These are phyloP conservation scores for Ustilago esculenta DNA, from an alignment of 1,284 basidiomycete species.

Conservation along the genomic window DNA sequence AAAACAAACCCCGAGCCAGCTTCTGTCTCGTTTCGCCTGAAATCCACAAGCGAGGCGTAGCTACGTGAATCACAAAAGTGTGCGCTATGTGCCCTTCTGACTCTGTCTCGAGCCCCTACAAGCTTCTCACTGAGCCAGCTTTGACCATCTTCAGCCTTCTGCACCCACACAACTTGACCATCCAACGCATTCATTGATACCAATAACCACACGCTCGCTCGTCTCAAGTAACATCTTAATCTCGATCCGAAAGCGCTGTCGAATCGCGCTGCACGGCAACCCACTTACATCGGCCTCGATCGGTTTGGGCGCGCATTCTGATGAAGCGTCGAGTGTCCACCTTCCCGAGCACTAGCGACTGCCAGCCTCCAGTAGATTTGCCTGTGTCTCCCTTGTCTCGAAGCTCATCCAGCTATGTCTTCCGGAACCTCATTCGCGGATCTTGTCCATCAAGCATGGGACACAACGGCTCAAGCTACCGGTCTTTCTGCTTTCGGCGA, in stretches of 20 bases:
- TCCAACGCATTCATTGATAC: too few relatives aligned
- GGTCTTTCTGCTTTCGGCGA: conserved; percentile 26
- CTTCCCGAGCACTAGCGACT: neutral
- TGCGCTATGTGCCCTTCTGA: too few relatives aligned
- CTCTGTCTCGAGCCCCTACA: too few relatives aligned
- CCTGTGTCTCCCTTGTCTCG: neutral
- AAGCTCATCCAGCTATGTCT: conserved; percentile 11
- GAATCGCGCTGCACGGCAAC: neutral
- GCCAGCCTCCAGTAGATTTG: neutral
- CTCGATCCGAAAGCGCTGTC: too few relatives aligned
- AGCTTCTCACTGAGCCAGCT: too few relatives aligned
- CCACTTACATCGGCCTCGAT: neutral
- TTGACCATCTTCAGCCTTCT: too few relatives aligned
- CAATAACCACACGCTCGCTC: too few relatives aligned
- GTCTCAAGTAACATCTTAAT: neutral
- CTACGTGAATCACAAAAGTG: too few relatives aligned
- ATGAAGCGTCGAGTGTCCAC: neutral
- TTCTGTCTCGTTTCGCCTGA: too few relatives aligned
- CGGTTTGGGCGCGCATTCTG: too few relatives aligned
- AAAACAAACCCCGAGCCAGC: neutral
- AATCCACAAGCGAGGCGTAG: too few relatives aligned
- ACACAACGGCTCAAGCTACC: conserved; percentile 26
- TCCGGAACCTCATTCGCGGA: conserved; percentile 53
- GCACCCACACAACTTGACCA: too few relatives aligned
- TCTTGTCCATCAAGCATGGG: conserved; percentile 48